Conservation (phyloP, 192 early-diverging fungal species). For the Coemansia sp. region DNA sequence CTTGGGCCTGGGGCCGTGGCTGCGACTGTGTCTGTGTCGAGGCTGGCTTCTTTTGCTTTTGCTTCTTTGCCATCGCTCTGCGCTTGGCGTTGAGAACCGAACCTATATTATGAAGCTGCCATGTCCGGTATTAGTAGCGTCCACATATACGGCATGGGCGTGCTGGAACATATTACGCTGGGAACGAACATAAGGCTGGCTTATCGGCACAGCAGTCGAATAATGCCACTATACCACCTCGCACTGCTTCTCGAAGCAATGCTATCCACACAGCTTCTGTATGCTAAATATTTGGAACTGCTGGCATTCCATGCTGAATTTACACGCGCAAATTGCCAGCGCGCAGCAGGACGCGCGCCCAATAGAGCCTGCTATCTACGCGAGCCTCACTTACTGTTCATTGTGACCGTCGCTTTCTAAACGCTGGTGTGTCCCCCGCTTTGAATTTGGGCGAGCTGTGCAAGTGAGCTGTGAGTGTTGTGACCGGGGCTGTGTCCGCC, state of each 20-base stretch:
- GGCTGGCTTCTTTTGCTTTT: slow-evolving; percentile 22
- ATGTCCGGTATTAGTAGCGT: background rate
- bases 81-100: slow-evolving; percentile 49
- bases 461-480: background rate
- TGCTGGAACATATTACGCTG: background rate
- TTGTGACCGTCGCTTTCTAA: background rate
- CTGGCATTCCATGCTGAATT: background rate
- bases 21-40: background rate
- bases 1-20: background rate
- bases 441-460: background rate
- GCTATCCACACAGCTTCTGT: background rate
- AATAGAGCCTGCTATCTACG: background rate
- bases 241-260: background rate
- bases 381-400: slow-evolving; percentile 26
- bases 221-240: slow-evolving; percentile 1
- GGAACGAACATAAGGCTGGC: background rate
- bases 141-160: background rate
- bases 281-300: background rate
- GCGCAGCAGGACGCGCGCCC: background rate
- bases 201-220: background rate
- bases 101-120: slow-evolving; percentile 9
- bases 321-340: background rate
- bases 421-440: background rate
- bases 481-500: background rate
- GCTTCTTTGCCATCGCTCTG: slow-evolving; percentile 51